phyloP scores from a whole-genome alignment of 129 eudicot species.

The Heracleum sosnowskyi region DNA sequence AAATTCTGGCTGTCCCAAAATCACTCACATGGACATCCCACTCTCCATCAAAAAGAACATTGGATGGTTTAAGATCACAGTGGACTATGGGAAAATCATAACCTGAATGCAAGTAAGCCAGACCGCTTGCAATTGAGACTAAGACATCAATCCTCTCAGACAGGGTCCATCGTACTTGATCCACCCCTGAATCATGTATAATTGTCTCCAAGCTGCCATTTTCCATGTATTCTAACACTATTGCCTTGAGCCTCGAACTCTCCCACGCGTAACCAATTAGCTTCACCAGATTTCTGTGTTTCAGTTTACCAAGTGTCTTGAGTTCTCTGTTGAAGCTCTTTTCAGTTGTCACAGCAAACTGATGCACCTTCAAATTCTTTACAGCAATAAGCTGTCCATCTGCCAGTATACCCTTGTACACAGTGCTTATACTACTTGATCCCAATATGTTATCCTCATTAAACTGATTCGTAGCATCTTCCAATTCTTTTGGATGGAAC shows the following conservation, averaged over 20 bases:
- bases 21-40: slow-evolving; percentile 85
- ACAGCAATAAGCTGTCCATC: slow-evolving; percentile 57
- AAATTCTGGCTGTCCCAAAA: slow-evolving; percentile 81
- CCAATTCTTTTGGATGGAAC: slow-evolving; percentile 46
- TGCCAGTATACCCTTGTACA: slow-evolving; percentile 68
- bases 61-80: slow-evolving; percentile 89
- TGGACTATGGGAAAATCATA: slow-evolving; percentile 82
- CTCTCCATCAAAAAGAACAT: slow-evolving; percentile 55
- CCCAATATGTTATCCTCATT: slow-evolving; percentile 51
- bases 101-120: slow-evolving; percentile 73
- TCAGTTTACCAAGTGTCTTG: slow-evolving; percentile 45
- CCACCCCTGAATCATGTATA: slow-evolving; percentile 37
- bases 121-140: slow-evolving; percentile 56
- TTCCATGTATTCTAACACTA: slow-evolving; percentile 85
- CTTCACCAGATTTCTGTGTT: slow-evolving; percentile 82
- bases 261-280: slow-evolving; percentile 88
- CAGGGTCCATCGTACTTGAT: slow-evolving; percentile 40
- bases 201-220: slow-evolving; percentile 68
- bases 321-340: slow-evolving; percentile 65
- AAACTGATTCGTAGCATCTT: slow-evolving; percentile 51
- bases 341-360: slow-evolving; percentile 54
- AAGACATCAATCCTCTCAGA: slow-evolving; percentile 45
- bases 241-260: slow-evolving; percentile 56
- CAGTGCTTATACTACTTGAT: slow-evolving; percentile 63
- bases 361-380: slow-evolving; percentile 51